A percentile compares a stretch with the other conserved stretches of the same genome.
Evolutionary conservation across 2,329 filamentous ascomycete species (phyloP).

Genomic region (Fonsecaea multimorphosa): DNA sequence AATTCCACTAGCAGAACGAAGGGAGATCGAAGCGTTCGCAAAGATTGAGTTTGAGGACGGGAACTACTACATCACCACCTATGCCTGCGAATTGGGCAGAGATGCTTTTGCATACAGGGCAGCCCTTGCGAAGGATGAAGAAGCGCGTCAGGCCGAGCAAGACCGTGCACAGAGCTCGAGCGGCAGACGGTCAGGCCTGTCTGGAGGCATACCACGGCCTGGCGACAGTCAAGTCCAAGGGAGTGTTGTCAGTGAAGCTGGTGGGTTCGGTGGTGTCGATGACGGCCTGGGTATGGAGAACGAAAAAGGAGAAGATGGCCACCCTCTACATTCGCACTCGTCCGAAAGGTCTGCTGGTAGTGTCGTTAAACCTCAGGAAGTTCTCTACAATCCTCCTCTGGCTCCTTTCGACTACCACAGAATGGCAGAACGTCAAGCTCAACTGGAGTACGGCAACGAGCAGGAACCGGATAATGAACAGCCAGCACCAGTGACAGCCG

Average conservation of each 20-base stretch:
- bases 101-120: slow-evolving; percentile 61
- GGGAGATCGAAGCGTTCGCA: slow-evolving; percentile 63
- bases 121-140: slow-evolving; percentile 53
- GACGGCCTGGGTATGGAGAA: slow-evolving; percentile 30
- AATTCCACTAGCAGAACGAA: slow-evolving; percentile 30
- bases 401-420: slow-evolving; percentile 39
- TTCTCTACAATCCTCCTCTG: slow-evolving; percentile 37
- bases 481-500: slow-evolving; percentile 40
- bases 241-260: slow-evolving; percentile 61
- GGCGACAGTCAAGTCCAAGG: slow-evolving; percentile 53
- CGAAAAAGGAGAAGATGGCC: slow-evolving; percentile 21
- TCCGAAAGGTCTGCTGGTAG: slow-evolving; percentile 38
- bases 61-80: slow-evolving; percentile 69
- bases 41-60: slow-evolving; percentile 70
- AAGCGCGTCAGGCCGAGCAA: slow-evolving; percentile 48
- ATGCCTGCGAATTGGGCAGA: slow-evolving; percentile 67
- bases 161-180: slow-evolving; percentile 51
- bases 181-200: slow-evolving; percentile 48
- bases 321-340: slow-evolving; percentile 33
- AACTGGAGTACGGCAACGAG: slow-evolving; percentile 27
- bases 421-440: slow-evolving; percentile 35
- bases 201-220: slow-evolving; percentile 53
- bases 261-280: slow-evolving; percentile 53
- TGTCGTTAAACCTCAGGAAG: slow-evolving; percentile 38
- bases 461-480: slow-evolving; percentile 34